These are phyloP conservation scores for Cercospora beticola DNA, from an alignment of 2,329 filamentous ascomycete species.

Conservation along the genomic window DNA sequence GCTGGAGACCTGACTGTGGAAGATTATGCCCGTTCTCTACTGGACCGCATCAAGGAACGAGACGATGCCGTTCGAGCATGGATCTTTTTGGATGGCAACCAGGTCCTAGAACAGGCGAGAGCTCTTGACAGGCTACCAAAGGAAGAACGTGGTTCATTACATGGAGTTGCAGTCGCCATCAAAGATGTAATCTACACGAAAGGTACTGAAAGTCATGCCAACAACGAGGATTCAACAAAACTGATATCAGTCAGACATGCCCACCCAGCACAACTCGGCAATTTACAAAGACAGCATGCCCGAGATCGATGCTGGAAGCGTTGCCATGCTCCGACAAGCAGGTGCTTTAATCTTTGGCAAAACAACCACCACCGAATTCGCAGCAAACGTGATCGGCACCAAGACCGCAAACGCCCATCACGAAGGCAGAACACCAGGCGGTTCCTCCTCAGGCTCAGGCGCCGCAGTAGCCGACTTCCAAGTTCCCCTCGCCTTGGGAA, in stretches of 20 bases:
- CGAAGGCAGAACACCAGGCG: conserved; percentile 58
- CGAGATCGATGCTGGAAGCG: conserved; percentile 53
- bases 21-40: conserved; percentile 50
- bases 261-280: conserved; percentile 56
- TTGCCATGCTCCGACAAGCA: conserved; percentile 54
- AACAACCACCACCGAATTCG: conserved; percentile 65
- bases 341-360: conserved; percentile 61
- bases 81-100: conserved; percentile 49
- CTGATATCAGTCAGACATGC: conserved; percentile 48
- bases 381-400: conserved; percentile 54
- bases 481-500: conserved; percentile 60
- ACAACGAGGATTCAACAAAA: not conserved
- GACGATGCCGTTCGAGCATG: conserved; percentile 53
- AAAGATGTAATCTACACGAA: conserved; percentile 62
- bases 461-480: conserved; percentile 67
- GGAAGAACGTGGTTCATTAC: conserved; percentile 54
- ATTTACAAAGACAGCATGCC: conserved; percentile 52
- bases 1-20: conserved; percentile 50
- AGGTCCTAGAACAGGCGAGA: conserved; percentile 53
- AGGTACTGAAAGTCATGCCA: conserved; percentile 35
- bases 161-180: conserved; percentile 59
- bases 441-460: conserved; percentile 66
- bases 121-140: conserved; percentile 51
- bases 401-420: conserved; percentile 59
- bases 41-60: conserved; percentile 47